Base-by-base conservation (phyloP, 768 basidiomycete genomes). In the Holtermanniella nyarrowii region DNA sequence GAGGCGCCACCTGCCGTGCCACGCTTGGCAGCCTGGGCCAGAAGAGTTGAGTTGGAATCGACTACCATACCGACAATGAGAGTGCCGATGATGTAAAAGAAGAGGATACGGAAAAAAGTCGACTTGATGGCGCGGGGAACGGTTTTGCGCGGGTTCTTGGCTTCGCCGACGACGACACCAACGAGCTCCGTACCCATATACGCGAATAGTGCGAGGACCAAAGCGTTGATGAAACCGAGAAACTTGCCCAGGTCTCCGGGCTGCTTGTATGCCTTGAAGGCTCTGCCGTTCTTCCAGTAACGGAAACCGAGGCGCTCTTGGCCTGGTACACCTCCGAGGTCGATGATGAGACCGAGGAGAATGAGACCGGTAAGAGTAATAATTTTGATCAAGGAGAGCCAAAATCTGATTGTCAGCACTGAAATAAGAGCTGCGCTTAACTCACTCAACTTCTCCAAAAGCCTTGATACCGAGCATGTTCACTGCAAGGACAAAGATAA, bases 31-130 rank as follows among this genome's bases (percentile, higher is more conserved):
- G 61, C 63, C 25, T 53, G 56, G 23, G 60, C 58, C 16, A 62
- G 55, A 26, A 52, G 48, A 61, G 20, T 39, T 10, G 88, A 81
- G 61, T 82, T 74, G 57, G 77, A 84, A 1, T 84, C 79, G 42
- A 90, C 84, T 39, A 88, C 76, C 82, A 89, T 81, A 53, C 18
- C 7, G n/a, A 59, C 80, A 65, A 84, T 79, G 50, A 86, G 63
- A 52, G 85, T 76, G 26, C 83, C 84, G 44, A 85, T 73, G 54
- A 86, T 76, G 79, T 37, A 37, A 16, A 88, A 88, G 24, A 86
- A 56, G 5, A 84, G 56, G 59, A 93, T 83, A 55, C 88, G 82
- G 73, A 51, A 60, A 59, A 61, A 64, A 20, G 62, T 65, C 52
- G 58, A 57, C 54, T 58, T 56, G 48, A 65, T 64, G 13, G 68